Percentiles rank a stretch among this genome's conserved stretches.
Evolutionary conservation across 768 basidiomycete genomes (phyloP).

Genomic region (Chlorophyllum brunneum): DNA sequence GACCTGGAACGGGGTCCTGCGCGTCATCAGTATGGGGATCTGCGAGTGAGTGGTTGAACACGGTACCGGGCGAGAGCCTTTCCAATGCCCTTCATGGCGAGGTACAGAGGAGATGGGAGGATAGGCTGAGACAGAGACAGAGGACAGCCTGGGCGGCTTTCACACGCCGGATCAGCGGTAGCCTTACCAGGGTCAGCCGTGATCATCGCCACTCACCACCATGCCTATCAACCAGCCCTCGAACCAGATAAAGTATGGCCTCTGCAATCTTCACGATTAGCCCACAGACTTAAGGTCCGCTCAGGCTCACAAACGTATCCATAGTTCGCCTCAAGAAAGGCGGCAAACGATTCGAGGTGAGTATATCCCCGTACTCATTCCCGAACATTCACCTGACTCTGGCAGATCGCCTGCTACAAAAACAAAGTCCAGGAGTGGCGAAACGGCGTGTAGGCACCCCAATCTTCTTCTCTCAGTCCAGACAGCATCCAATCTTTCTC

Average conservation of each 20-base stretch:
- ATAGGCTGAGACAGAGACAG: neutral
- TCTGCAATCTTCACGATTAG: slow-evolving; percentile 6
- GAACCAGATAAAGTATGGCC: slow-evolving; percentile 77
- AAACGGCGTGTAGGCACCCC: slow-evolving; percentile 70
- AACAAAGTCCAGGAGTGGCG: slow-evolving; percentile 99
- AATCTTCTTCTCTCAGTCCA: neutral
- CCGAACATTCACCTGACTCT: neutral
- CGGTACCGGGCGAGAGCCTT: slow-evolving; percentile 75
- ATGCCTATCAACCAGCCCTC: slow-evolving; percentile 81
- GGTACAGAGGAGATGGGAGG: slow-evolving; percentile 1
- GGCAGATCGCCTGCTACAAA: slow-evolving; percentile 94
- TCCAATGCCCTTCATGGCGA: slow-evolving; percentile 76
- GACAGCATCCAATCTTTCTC: neutral
- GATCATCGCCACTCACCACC: slow-evolving; percentile 8
- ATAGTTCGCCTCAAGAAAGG: slow-evolving; percentile 95
- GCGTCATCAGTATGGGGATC: neutral
- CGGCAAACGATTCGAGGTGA: slow-evolving; percentile 95
- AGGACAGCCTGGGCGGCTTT: slow-evolving; percentile 6
- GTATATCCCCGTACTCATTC: slow-evolving; percentile 6
- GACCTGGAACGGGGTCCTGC: slow-evolving; percentile 87
- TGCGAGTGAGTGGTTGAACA: neutral
- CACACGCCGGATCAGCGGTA: slow-evolving; percentile 14
- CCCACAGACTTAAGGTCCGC: neutral
- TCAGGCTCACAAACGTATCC: slow-evolving; percentile 93
- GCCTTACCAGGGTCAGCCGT: neutral